Evolutionary conservation across 2,329 filamentous ascomycete species (phyloP), one percentile per base, ranked within the genome.

Genomic region (Calonectria hongkongensis): DNA sequence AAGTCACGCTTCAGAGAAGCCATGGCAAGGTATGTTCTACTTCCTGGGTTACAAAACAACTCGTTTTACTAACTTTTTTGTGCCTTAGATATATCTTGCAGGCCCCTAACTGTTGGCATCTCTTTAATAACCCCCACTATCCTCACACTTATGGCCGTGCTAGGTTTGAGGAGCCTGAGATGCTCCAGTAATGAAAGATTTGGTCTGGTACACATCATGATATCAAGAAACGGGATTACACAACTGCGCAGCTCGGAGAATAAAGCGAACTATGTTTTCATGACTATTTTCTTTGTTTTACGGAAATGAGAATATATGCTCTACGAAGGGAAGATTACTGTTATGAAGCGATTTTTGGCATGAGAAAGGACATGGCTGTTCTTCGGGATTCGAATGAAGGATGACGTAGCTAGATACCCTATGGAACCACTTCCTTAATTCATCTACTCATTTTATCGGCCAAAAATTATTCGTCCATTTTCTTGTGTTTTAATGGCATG

Each of bases 1-100:
- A 97, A 98, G 84, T 96, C 94, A 78, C 92, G 97, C 7, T 99
- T 99, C 87, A 88, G 97, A 76, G 96, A 98, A 85, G 96, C 96
- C 15, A 99, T 99, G 97, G 95, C 95, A 79, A 92, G 95, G 89
- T 95, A 92, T 81, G 91, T 91, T 47, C 41, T 47, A 18, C 16
- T 18, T 33, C 9, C 3, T 18, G 30, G 2, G 16, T 62, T 1
- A 6, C 28, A 5, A 45, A 12, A 6, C 36, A 25, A 2, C 51
- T 71, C 12, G 25, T 74, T 41, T 58, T 68, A 66, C 73, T 74
- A 25, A 79, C 72, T 47, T 15, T 3, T 15, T 8, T 33, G 18
- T 21, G 13, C 3, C 56, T 9, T 66, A 90, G 89, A 79, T 95
- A 95, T 79, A 94, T 95, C 68, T 85, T 95, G 30, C 92, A 94